Base-by-base conservation (phyloP, 495 filamentous ascomycete species). In the Jackrogersella minutella region DNA sequence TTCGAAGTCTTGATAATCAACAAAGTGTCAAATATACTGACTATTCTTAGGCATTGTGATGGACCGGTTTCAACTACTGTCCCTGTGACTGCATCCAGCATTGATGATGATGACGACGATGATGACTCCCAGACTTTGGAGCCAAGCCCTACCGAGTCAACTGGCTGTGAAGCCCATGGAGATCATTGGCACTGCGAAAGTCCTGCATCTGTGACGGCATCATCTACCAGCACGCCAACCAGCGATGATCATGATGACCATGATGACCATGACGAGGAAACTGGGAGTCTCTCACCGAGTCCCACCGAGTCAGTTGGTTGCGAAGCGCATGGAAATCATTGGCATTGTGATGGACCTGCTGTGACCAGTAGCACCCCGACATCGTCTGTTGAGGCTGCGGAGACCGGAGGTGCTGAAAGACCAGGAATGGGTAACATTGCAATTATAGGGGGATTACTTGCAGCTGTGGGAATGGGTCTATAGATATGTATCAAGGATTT, bases 101-200 rank as follows among this genome's bases (percentile, higher is more conserved):
- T 65, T n/a, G n/a, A n/a, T n/a, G n/a, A n/a, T n/a, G n/a, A n/a
- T 4, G 63, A 75, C 19, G 57, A 16, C 16, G 5, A 5, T 13
- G 50, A 39, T 13, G 19, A 16, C 58, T 31, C 51, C 50, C 50
- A 16, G 10, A 68, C 55, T 43, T 47, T 75, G 6, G 49, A 47
- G 39, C 76, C 74, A 17, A 73, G 62, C 50, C 76, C 74, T 1
- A 77, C 73, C 10, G 76, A 69, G 60, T 78, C 76, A 0, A 56
- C 70, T 14, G 73, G 73, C 24, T 78, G 76, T 44, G n/a, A n/a
- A n/a, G n/a, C n/a, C n/a, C n/a, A n/a, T n/a, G n/a, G n/a, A n/a
- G n/a, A n/a, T n/a, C 76, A 78, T 56, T 78, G 74, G 77, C 76
- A 79, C 43, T 79, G 77, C 55, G 70, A 71, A 10, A 73, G 76